Evolutionary conservation across 2,329 filamentous ascomycete genomes (phyloP), one percentile per base, ranked within the genome.

Genomic region (Blumeriella jaapii): DNA sequence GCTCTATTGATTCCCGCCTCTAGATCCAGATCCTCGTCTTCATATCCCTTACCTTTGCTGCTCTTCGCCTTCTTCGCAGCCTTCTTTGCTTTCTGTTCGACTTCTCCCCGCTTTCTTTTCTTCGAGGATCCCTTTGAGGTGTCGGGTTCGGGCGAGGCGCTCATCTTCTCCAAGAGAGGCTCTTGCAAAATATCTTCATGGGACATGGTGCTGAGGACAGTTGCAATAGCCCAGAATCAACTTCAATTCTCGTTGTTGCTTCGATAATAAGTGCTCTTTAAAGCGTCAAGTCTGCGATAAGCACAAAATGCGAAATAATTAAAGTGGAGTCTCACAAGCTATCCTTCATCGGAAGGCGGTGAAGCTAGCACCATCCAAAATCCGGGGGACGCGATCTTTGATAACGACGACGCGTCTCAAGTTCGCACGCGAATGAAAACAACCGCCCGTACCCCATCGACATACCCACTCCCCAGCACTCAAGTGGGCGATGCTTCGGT

Each of bases 1-100:
- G 82, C 73, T 45, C 74, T 75, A 60, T 95, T 93, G 47, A 95
- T 64, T 5, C 80, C 78, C 20, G 78, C 71, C 50, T 85, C 74
- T 27, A 74, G 68, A 54, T 85, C 76, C 39, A 78, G 57, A 17
- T 69, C 61, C 15, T 63, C 65, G 30, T 78, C 71, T 26, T 74
- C 67, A 40, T 69, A 63, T 35, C 62, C 60, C 53, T 70, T 65
- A 51, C 64, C 64, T 41, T 65, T 67, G 59, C 73, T 79, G 61
- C 67, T 80, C 51, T 64, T 68, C 48, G 68, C 67, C 41, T 58
- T 63, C 53, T 71, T 71, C 42, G 38, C 36, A 24, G 29, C 34
- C 28, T 48, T 49, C 34, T 47, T 46, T 3, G 40, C 19, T 14
- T 36, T 35, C 32, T 43, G 36, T 17, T 49, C 47, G 13, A 31